A percentile compares a stretch with the other conserved stretches of the same genome.
These are phyloP conservation scores for Annulohypoxylon truncatum DNA, from an alignment of 2,329 filamentous ascomycete species.

Conservation along the genomic window DNA sequence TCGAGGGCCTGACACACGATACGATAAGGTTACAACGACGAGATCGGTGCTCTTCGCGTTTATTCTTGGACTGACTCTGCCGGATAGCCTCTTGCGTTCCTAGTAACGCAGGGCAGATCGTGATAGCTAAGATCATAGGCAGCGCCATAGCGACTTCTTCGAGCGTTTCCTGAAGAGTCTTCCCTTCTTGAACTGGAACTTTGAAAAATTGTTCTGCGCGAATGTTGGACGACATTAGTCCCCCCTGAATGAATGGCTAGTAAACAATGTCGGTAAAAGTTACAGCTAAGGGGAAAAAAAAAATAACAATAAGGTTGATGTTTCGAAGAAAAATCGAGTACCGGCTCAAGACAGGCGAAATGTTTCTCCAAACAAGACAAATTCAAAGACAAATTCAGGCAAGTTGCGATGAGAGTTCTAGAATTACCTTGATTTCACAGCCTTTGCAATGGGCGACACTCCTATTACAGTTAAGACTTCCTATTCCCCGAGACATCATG, in stretches of 20 bases:
- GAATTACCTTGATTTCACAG: constrained; percentile 23
- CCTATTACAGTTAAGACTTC: constrained; percentile 18
- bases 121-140: constrained; percentile 55
- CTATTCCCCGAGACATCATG: constrained; percentile 43
- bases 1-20: constrained; percentile 58
- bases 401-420: constrained; percentile 26
- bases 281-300: constrained; percentile 3
- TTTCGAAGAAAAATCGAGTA: constrained; percentile 14
- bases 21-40: constrained; percentile 61
- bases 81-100: constrained; percentile 62
- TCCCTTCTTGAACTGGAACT: constrained; percentile 34
- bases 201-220: constrained; percentile 38
- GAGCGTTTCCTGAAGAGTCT: constrained; percentile 40
- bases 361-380: constrained; percentile 21
- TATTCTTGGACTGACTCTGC: constrained; percentile 61
- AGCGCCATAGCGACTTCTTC: constrained; percentile 54
- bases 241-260: background rate
- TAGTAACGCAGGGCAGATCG: constrained; percentile 57
- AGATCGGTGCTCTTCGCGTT: constrained; percentile 61
- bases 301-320: constrained; percentile 1
- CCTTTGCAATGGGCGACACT: constrained; percentile 17
- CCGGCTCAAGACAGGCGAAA: constrained; percentile 3
- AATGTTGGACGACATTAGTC: constrained; percentile 42
- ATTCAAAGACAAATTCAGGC: background rate
- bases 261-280: background rate